Evolutionary conservation across 2,329 filamentous ascomycete species (phyloP), one percentile per base, ranked within the genome.

Genomic region (Diaporthe longicolla): DNA sequence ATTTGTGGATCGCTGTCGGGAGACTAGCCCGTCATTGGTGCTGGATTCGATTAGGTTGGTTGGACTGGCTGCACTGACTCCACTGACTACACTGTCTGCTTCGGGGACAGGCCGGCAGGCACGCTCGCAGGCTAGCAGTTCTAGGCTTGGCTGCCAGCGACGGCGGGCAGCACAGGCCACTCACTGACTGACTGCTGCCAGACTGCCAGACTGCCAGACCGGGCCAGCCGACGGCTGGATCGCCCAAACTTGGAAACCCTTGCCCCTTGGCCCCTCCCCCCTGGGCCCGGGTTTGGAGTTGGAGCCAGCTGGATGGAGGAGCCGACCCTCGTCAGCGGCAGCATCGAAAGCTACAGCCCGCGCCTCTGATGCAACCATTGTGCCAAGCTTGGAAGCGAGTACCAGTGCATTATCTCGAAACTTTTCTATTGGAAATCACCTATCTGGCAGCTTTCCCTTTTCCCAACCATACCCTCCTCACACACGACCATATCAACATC

Each of bases 381-480:
- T 75, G 74, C 71, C 74, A 75, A 75, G 74, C 57, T 66, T n/a
- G 52, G 69, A 65, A 50, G 43, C 71, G 65, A 63, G 57, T 63
- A 61, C 63, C 59, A 71, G 70, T 58, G 45, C 66, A 58, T 73
- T 68, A 57, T 72, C 73, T 61, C 66, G 63, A 48, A 72, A 58
- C 70, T 72, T 66, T 45, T 52, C 59, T 68, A 70, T 73, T 71
- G 69, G 52, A 73, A 75, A 71, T 71, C 52, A 45, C 19, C 54
- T 24, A 43, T 61, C 57, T 63, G 35, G 40, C 35, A 21, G 32
- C 45, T 43, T 37, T 37, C 55, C 21, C 45, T 24, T 21, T 15
- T 55, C 35, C 19, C 59, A 29, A 57, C 50, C 21, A 32, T 35
- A 32, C 26, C 37, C 55, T 35, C 40, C 45, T 35, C 63, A 35